phyloP scores from a whole-genome alignment of 345 rosid species.

The Ricinus communis region DNA sequence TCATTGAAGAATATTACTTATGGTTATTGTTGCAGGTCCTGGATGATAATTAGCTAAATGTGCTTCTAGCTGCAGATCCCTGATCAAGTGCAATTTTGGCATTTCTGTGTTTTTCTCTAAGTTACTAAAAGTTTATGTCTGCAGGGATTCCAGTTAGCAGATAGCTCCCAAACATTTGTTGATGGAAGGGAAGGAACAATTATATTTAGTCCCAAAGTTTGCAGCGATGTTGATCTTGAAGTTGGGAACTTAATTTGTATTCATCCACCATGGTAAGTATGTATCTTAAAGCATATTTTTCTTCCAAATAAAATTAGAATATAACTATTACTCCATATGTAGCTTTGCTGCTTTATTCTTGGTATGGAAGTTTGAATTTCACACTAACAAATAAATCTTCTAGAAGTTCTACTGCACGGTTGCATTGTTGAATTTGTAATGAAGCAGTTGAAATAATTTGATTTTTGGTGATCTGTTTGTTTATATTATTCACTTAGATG shows the following conservation, averaged over 20 bases:
- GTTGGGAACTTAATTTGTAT: constrained; percentile 62
- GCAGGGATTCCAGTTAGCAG: constrained; percentile 40
- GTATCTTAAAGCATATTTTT: background rate
- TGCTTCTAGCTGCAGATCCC: constrained; percentile 5
- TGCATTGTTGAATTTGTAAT: background rate
- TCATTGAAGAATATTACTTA: background rate
- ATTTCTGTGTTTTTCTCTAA: background rate
- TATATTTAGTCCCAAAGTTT: constrained; percentile 74
- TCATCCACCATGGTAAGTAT: constrained; percentile 61
- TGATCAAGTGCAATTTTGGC: background rate
- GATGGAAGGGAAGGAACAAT: constrained; percentile 44
- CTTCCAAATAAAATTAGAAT: background rate
- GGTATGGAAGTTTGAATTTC: background rate
- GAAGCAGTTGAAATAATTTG: background rate
- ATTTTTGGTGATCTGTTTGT: background rate
- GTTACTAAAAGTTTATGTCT: constrained; percentile 15
- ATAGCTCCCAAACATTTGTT: constrained; percentile 25
- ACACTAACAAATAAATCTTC: no score
- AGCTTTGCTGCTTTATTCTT: background rate
- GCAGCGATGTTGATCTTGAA: constrained; percentile 76
- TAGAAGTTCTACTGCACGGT: background rate
- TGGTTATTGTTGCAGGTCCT: background rate
- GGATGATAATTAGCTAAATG: background rate
- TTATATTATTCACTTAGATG: background rate
- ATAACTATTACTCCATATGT: background rate